Conservation (phyloP, 108 stramenopile genomes). For the Cyclotella atomus region DNA sequence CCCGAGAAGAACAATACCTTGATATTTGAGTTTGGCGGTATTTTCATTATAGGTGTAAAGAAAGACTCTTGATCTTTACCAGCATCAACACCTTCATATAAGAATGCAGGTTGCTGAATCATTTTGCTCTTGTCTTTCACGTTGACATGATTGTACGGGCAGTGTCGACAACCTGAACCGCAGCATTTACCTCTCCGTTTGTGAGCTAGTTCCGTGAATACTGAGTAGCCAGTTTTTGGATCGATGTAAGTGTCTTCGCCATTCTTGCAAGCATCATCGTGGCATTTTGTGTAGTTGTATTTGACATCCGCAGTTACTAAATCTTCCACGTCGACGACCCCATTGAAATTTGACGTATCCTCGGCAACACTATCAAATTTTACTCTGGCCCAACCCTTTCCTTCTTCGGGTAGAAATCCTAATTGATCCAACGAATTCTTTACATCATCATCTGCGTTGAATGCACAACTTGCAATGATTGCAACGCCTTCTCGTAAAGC, state of each 20-base stretch:
- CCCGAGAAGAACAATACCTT: conserved; percentile 89
- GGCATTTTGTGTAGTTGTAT: conserved; percentile 48
- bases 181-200: conserved; percentile 89
- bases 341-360: background rate
- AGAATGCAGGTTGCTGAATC: conserved; percentile 77
- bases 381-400: conserved; percentile 34
- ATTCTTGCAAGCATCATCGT: conserved; percentile 60
- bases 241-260: conserved; percentile 71
- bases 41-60: conserved; percentile 26
- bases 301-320: conserved; percentile 15
- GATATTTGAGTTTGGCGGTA: conserved; percentile 41
- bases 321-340: conserved; percentile 40
- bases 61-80: background rate
- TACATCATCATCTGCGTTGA: conserved; percentile 49
- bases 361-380: background rate
- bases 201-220: conserved; percentile 87
- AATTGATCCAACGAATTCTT: conserved; percentile 51
- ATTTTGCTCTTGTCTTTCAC: conserved; percentile 64
- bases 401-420: conserved; percentile 40
- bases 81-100: conserved; percentile 48
- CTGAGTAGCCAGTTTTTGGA: conserved; percentile 87
- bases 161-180: conserved; percentile 91
- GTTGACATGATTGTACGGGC: conserved; percentile 87
- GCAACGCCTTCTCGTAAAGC: conserved; percentile 76
- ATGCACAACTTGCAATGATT: conserved; percentile 74